phyloP scores from a whole-genome alignment of 805 yeast genomes.

The Grigorovia jiainica region DNA sequence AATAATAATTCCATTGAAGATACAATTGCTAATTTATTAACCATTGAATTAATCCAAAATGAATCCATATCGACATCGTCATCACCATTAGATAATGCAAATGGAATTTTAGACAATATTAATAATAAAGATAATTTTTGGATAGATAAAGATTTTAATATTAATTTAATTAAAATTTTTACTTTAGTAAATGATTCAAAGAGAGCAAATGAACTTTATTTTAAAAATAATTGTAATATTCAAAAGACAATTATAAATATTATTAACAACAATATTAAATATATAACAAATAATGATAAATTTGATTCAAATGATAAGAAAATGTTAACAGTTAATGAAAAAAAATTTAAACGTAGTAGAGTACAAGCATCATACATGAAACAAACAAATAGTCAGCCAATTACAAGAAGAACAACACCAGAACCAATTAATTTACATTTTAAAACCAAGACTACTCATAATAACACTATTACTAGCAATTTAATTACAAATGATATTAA shows the following conservation, averaged over 20 bases:
- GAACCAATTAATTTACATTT: background rate
- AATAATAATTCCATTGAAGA: constrained; percentile 1
- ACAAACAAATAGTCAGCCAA: background rate
- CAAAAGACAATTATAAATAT: constrained; percentile 31
- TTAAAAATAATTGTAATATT: constrained; percentile 21
- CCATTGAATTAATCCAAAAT: constrained; percentile 9
- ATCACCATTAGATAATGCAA: background rate
- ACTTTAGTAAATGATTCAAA: constrained; percentile 9
- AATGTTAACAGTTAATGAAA: background rate
- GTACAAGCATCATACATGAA: background rate
- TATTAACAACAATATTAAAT: constrained; percentile 12
- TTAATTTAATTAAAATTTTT: constrained; percentile 13
- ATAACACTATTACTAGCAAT: too few species aligned
- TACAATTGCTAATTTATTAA: constrained; percentile 4
- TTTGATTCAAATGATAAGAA: background rate
- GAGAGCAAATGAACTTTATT: constrained; percentile 17
- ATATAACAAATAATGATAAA: background rate
- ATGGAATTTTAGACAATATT: background rate
- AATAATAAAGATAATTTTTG: background rate
- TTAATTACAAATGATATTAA: too few species aligned
- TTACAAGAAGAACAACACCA: background rate
- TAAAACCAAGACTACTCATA: too few species aligned
- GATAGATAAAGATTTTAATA: constrained; percentile 1
- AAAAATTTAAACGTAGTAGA: background rate
- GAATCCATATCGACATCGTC: constrained; percentile 1